Conservation (phyloP, 2,329 filamentous ascomycete species). For the Pseudogymnoascus pannorum region DNA sequence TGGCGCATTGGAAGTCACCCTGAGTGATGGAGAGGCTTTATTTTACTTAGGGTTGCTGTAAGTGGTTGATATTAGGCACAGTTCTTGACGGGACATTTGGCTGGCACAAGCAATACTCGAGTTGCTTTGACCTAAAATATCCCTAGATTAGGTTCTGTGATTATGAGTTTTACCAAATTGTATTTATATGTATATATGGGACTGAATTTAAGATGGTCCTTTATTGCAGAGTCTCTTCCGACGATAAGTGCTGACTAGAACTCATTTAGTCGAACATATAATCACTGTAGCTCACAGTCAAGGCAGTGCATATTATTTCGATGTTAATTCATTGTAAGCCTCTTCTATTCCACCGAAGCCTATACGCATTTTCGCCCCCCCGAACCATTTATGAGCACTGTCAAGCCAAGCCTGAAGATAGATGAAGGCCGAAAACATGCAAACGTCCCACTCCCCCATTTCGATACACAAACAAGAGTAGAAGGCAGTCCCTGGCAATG, state of each 20-base stretch:
- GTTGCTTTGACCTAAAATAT: too few relatives aligned
- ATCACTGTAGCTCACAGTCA: not conserved
- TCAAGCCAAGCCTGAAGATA: slow-evolving; percentile 8
- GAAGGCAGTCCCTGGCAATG: slow-evolving; percentile 6
- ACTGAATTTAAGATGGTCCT: too few relatives aligned
- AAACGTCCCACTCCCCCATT: slow-evolving; percentile 7
- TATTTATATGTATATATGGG: too few relatives aligned
- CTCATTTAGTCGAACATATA: not conserved
- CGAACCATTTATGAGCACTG: slow-evolving; percentile 6
- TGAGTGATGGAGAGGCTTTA: not conserved
- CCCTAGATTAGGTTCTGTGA: too few relatives aligned
- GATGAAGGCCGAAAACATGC: slow-evolving; percentile 8
- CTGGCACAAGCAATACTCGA: too few relatives aligned
- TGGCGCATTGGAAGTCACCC: not conserved
- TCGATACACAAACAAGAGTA: slow-evolving; percentile 9
- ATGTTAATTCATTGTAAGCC: slow-evolving; percentile 9
- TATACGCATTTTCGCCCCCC: slow-evolving; percentile 7
- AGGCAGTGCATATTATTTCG: not conserved
- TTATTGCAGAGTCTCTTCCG: too few relatives aligned
- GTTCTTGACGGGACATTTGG: not conserved
- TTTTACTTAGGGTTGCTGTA: not conserved
- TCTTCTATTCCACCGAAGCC: slow-evolving; percentile 8
- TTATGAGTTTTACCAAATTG: too few relatives aligned
- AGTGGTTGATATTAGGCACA: not conserved
- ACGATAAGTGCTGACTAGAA: not conserved